phyloP scores from a whole-genome alignment of 345 rosid genomes.

The Clarkia xantiana region DNA sequence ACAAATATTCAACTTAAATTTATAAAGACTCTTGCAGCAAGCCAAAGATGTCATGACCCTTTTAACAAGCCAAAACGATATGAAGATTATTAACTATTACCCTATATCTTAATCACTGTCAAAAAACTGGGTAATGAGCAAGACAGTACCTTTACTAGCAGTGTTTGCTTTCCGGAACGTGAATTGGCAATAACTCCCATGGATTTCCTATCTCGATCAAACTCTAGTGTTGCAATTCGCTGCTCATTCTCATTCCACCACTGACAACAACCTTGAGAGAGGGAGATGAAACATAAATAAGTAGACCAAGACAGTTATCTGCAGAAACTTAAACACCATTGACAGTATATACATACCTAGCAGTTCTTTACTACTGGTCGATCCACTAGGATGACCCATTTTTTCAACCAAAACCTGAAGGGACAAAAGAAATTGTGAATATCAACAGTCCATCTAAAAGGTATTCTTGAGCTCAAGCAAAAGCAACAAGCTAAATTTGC shows the following conservation, averaged over 20 bases:
- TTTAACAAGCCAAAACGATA: neutral
- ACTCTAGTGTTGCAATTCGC: conserved; percentile 90
- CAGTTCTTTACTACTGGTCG: conserved; percentile 25
- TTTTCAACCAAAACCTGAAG: conserved; percentile 84
- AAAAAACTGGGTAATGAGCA: neutral
- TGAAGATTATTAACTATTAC: neutral
- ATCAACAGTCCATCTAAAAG: neutral
- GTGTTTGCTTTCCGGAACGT: conserved; percentile 44
- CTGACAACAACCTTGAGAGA: conserved; percentile 45
- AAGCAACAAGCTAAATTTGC: neutral
- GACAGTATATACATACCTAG: conserved; percentile 29
- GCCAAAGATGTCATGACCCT: neutral
- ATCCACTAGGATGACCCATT: conserved; percentile 71
- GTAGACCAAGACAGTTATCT: neutral
- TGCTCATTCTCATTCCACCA: conserved; percentile 55
- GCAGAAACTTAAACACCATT: conserved; percentile 1
- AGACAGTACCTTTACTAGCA: conserved; percentile 65
- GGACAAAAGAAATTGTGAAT: conserved; percentile 1
- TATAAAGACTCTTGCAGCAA: neutral
- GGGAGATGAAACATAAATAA: neutral
- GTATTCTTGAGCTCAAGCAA: neutral
- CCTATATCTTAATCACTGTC: neutral
- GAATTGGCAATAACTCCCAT: conserved; percentile 97
- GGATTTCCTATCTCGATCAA: conserved; percentile 81
- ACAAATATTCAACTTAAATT: neutral